Percentiles rank a stretch among this genome's conserved stretches.
phyloP scores from a whole-genome alignment of 108 stramenopile genomes.

The Ochromonas danica region DNA sequence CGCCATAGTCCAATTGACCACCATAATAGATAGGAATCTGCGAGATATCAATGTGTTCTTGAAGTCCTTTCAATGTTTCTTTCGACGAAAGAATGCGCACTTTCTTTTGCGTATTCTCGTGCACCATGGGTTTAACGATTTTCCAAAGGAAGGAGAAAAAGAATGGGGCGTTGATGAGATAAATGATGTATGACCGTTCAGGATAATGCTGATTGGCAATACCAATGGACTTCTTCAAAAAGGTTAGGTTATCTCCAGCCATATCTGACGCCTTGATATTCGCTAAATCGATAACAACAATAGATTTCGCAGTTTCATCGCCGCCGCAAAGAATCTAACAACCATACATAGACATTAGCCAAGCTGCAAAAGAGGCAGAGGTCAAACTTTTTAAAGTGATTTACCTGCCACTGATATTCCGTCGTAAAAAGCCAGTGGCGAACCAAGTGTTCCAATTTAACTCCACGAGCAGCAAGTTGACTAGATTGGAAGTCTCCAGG shows the following conservation, averaged over 20 bases:
- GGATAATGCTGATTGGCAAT: conserved; percentile 34
- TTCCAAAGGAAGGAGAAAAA: conserved; percentile 44
- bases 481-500: conserved; percentile 19
- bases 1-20: background rate
- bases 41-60: conserved; percentile 31
- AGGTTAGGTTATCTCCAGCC: conserved; percentile 34
- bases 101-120: conserved; percentile 51
- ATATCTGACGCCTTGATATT: conserved; percentile 30
- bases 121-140: conserved; percentile 40
- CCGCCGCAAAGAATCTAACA: background rate
- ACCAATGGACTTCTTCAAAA: conserved; percentile 32
- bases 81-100: conserved; percentile 28
- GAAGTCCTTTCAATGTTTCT: conserved; percentile 19
- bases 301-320: conserved; percentile 31
- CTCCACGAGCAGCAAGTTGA: conserved; percentile 2
- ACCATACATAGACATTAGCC: too few relatives aligned
- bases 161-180: conserved; percentile 40
- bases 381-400: background rate
- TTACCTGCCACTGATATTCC: conserved; percentile 28
- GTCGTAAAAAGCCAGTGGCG: conserved; percentile 33
- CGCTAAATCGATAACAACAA: conserved; percentile 33
- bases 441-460: conserved; percentile 3
- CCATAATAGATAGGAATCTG: conserved; percentile 43
- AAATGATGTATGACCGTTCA: conserved; percentile 34
- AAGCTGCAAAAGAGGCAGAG: background rate